Conservation (phyloP, 768 basidiomycete genomes). For the Sporobolomyces phaffii region DNA sequence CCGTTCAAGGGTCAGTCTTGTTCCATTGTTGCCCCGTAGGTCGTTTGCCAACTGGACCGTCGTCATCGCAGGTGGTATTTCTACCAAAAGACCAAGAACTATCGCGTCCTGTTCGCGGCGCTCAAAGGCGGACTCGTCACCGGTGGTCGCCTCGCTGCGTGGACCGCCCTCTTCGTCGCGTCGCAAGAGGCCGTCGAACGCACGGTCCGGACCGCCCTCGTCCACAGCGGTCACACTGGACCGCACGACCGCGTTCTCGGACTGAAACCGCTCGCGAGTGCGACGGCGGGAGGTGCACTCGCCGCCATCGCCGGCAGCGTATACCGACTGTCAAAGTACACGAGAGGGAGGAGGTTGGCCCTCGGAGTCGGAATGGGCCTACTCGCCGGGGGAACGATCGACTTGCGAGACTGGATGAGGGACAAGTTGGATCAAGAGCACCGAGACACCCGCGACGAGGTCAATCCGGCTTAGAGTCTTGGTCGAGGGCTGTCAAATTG, state of each 20-base stretch:
- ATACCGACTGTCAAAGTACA: slow-evolving; percentile 29
- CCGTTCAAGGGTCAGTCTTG: slow-evolving; percentile 58
- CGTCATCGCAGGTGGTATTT: slow-evolving; percentile 65
- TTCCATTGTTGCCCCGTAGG: not conserved
- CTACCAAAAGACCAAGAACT: slow-evolving; percentile 94
- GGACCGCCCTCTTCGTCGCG: slow-evolving; percentile 30
- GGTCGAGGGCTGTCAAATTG: no score
- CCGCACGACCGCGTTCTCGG: not conserved
- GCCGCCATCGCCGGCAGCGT: slow-evolving; percentile 8
- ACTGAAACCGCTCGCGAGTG: slow-evolving; percentile 18
- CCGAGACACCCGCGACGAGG: not conserved
- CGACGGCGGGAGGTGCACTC: slow-evolving; percentile 2
- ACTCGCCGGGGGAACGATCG: slow-evolving; percentile 28
- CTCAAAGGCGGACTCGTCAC: slow-evolving; percentile 55
- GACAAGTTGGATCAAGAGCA: not conserved
- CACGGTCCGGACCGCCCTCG: not conserved
- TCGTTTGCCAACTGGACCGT: no score
- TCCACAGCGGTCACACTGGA: not conserved
- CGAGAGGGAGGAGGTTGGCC: not conserved
- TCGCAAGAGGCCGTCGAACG: slow-evolving; percentile 17
- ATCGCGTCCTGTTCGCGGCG: slow-evolving; percentile 67
- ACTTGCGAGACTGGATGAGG: slow-evolving; percentile 30
- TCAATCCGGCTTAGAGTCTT: no score
- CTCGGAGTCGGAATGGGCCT: slow-evolving; percentile 25
- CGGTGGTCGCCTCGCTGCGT: slow-evolving; percentile 15